These are phyloP conservation scores for Miscanthus lutarioriparius DNA, from an alignment of 176 grass and related monocot species.

Conservation along the genomic window DNA sequence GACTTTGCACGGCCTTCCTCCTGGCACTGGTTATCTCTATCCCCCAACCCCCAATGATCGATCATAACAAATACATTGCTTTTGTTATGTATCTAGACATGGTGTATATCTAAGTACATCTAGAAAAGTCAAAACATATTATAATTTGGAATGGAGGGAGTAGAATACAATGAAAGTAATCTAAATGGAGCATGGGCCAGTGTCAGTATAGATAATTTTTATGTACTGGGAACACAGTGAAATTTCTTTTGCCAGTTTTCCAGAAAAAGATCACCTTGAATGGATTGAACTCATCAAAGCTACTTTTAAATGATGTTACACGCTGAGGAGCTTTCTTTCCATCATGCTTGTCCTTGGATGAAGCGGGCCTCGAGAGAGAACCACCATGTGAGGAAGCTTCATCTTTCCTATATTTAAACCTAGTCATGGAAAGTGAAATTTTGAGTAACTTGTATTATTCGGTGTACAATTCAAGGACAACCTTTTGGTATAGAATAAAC, in stretches of 20 bases:
- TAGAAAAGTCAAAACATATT: neutral
- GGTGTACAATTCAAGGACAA: neutral
- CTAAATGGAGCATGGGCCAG: neutral
- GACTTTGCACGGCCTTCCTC: too few species aligned
- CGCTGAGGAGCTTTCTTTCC: constrained; percentile 55
- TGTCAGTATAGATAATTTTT: neutral
- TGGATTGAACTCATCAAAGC: constrained; percentile 85
- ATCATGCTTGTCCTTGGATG: constrained; percentile 59
- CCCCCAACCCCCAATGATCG: neutral
- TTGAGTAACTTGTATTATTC: constrained; percentile 16
- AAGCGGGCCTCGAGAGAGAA: constrained; percentile 49
- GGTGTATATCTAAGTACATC: neutral
- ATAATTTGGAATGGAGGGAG: neutral
- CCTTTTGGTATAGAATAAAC: neutral
- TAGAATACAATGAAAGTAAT: constrained; percentile 3
- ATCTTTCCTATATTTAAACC: constrained; percentile 64
- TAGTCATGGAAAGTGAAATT: constrained; percentile 3
- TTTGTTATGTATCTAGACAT: neutral
- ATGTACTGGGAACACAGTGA: constrained; percentile 9
- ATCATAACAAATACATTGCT: too few species aligned
- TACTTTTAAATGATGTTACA: constrained; percentile 80
- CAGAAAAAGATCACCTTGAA: constrained; percentile 67
- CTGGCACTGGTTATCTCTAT: too few species aligned
- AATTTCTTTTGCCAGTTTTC: constrained; percentile 8
- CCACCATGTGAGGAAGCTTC: constrained; percentile 25